A percentile compares a stretch with the other conserved stretches of the same genome.
Conservation (phyloP, 495 filamentous ascomycete species). For the Sordaria brevicollis region DNA sequence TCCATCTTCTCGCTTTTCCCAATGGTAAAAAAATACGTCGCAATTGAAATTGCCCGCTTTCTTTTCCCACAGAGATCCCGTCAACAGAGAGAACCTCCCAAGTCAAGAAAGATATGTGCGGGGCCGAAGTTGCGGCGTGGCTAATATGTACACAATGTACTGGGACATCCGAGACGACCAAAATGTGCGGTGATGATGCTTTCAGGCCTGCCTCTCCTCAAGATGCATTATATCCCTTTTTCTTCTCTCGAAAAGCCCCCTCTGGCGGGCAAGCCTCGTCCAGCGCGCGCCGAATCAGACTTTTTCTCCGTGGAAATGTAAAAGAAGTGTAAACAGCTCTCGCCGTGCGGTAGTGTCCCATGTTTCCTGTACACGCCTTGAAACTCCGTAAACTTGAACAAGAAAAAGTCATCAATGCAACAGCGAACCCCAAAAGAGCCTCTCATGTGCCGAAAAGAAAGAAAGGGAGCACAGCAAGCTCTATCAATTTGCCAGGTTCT, state of each 20-base stretch:
- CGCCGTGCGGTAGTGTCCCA: constrained; percentile 12
- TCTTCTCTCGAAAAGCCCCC: neutral
- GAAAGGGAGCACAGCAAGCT: neutral
- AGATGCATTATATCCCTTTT: neutral
- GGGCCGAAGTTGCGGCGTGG: neutral
- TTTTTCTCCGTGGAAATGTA: neutral
- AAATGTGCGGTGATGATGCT: neutral
- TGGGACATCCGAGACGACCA: neutral
- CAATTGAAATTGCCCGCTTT: neutral
- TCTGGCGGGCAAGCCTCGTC: neutral
- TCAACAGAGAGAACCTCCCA: neutral
- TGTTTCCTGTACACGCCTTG: constrained; percentile 10
- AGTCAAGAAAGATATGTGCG: neutral
- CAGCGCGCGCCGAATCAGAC: neutral
- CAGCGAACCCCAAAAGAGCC: neutral
- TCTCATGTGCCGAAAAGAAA: neutral
- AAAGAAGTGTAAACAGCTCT: constrained; percentile 6
- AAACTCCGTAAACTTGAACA: constrained; percentile 10
- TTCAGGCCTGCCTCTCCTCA: neutral
- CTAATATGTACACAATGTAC: constrained; percentile 1
- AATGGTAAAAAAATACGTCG: constrained; percentile 1
- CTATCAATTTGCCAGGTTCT: neutral
- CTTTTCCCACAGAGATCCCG: neutral
- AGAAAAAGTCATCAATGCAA: neutral
- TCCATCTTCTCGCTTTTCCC: constrained; percentile 1